Conservation (phyloP, 768 basidiomycete genomes). For the Postia placenta region DNA sequence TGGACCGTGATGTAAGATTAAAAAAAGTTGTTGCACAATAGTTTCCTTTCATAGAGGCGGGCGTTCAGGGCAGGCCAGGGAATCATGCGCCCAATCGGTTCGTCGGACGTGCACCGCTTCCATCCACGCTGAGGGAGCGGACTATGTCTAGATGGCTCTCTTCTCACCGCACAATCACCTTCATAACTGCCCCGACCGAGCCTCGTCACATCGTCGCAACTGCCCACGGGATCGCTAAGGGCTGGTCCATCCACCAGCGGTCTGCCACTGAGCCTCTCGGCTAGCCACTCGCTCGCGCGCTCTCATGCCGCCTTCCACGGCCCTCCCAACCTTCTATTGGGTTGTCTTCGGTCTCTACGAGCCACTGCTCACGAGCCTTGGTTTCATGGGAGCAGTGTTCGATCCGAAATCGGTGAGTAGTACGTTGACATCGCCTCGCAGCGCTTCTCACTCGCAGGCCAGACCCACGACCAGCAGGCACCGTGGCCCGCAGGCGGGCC, state of each 20-base stretch:
- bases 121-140: too few relatives aligned
- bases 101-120: too few relatives aligned
- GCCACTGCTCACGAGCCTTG: constrained; percentile 56
- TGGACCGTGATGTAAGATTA: constrained; percentile 52
- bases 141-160: too few relatives aligned
- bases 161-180: background rate
- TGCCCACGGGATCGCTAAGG: too few relatives aligned
- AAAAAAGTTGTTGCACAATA: constrained; percentile 13
- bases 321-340: constrained; percentile 70
- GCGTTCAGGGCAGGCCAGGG: constrained; percentile 22
- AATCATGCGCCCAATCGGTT: background rate
- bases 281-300: background rate
- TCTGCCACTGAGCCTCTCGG: too few relatives aligned
- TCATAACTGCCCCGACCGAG: too few relatives aligned
- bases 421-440: background rate
- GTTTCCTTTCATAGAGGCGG: constrained; percentile 5
- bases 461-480: constrained; percentile 73
- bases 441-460: constrained; percentile 6
- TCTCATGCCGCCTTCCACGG: constrained; percentile 44
- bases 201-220: too few relatives aligned
- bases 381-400: constrained; percentile 59
- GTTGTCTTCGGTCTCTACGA: constrained; percentile 71
- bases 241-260: background rate
- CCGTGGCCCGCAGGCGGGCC: constrained; percentile 57
- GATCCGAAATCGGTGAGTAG: constrained; percentile 57